Evolutionary conservation across 148 eudicot genomes (phyloP), one percentile per base, ranked within the genome.

Genomic region (Amaranthus cruentus): DNA sequence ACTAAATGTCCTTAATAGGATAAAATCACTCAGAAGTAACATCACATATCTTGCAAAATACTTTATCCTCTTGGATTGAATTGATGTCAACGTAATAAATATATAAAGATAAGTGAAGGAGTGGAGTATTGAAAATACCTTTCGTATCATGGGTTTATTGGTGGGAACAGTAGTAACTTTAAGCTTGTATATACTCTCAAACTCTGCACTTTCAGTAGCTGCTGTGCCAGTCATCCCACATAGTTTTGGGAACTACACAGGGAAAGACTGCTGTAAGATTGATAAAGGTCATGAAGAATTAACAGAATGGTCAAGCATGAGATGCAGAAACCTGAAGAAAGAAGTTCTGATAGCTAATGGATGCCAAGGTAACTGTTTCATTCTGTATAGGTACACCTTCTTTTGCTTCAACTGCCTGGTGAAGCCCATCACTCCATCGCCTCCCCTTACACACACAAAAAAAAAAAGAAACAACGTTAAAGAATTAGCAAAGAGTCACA

Each of bases 171-270:
- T 92, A 52, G 99, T 92, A 74, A 92, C 97, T 85, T 92, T 90
- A 71, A 96, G 96, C 82, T 92, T 96, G 92, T 92, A 96, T 78
- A 96, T 96, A 80, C 99, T 96, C 84, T 90, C 97, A 85, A 96
- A 96, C 81, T 96, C 99, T 76, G 97, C 84, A 73, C 90, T 89
- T 82, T 96, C 99, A 55, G 99, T 96, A 60, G 97, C 94, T 51
- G 99, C 99, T 56, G 99, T 96, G 64, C 99, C 99, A 74, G 99
- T 96, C 99, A 96, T 96, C 82, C 99, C 99, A 82, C 99, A 96
- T 53, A 96, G 93, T 87, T 90, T 96, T 42, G 96, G 94, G 72
- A 96, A 96, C 99, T 96, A 78, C 81, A 73, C 47, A 78, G 57
- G 64, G 50, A 49, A 47, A 68, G 64, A 64, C 70, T 66, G 69